These are phyloP conservation scores for Fusarium longipes DNA, from an alignment of 2,329 filamentous ascomycete species.

Conservation along the genomic window DNA sequence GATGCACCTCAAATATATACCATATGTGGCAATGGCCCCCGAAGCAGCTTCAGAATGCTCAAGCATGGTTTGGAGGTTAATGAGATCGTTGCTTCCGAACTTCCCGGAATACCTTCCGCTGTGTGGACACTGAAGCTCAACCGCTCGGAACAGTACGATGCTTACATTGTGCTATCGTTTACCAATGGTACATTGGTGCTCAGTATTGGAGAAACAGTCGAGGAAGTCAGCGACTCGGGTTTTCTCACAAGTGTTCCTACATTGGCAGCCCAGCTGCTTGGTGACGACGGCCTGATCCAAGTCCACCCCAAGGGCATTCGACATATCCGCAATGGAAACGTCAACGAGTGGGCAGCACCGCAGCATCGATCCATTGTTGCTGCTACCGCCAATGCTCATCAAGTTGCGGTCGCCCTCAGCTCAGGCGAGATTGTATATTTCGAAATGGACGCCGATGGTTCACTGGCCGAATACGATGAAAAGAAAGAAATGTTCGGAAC, in stretches of 20 bases:
- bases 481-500: slow-evolving; percentile 95
- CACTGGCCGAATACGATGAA: slow-evolving; percentile 92
- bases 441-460: slow-evolving; percentile 93
- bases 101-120: slow-evolving; percentile 87
- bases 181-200: slow-evolving; percentile 90
- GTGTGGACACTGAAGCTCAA: slow-evolving; percentile 96
- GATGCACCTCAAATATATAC: slow-evolving; percentile 98
- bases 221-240: slow-evolving; percentile 93
- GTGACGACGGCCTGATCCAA: slow-evolving; percentile 91
- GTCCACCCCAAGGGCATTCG: slow-evolving; percentile 97
- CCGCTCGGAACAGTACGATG: slow-evolving; percentile 84
- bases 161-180: slow-evolving; percentile 95
- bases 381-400: slow-evolving; percentile 90
- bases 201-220: slow-evolving; percentile 95
- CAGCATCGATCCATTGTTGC: slow-evolving; percentile 96
- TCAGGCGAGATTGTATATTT: slow-evolving; percentile 98
- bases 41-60: slow-evolving; percentile 89
- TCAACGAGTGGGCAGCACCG: slow-evolving; percentile 94
- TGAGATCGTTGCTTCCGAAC: slow-evolving; percentile 93
- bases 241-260: slow-evolving; percentile 91
- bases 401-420: slow-evolving; percentile 93
- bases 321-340: slow-evolving; percentile 80
- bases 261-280: slow-evolving; percentile 91
- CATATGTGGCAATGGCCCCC: slow-evolving; percentile 86
- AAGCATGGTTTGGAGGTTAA: slow-evolving; percentile 94